Evolutionary conservation across 768 basidiomycete genomes (phyloP).

Genomic region (Piloderma croceum): DNA sequence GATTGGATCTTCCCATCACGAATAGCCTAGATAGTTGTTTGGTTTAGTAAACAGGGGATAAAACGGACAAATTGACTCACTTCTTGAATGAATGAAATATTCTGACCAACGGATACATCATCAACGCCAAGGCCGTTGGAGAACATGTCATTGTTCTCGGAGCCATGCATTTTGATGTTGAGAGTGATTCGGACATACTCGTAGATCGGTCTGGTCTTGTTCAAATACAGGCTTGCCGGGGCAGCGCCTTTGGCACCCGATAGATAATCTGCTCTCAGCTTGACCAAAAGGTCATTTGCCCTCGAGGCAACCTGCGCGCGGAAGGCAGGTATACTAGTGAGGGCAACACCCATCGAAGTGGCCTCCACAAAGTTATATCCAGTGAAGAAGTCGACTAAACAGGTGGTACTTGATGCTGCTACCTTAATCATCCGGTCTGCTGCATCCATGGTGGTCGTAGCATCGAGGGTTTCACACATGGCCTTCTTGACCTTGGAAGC

Average conservation of each 20-base stretch:
- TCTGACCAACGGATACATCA: slow-evolving; percentile 62
- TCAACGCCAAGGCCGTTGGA: slow-evolving; percentile 39
- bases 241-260: slow-evolving; percentile 32
- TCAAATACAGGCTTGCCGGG: slow-evolving; percentile 44
- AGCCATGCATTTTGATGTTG: slow-evolving; percentile 69
- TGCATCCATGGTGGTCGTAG: slow-evolving; percentile 66
- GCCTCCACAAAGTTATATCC: neutral
- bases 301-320: slow-evolving; percentile 6
- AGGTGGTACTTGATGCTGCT: slow-evolving; percentile 49
- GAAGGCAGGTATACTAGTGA: slow-evolving; percentile 7
- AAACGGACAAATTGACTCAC: slow-evolving; percentile 27
- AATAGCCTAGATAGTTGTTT: slow-evolving; percentile 37
- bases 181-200: slow-evolving; percentile 62
- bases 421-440: slow-evolving; percentile 58
- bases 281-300: slow-evolving; percentile 16
- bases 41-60: slow-evolving; percentile 1
- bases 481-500: slow-evolving; percentile 31
- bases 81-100: slow-evolving; percentile 72
- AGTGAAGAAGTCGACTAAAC: slow-evolving; percentile 39
- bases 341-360: neutral
- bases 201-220: slow-evolving; percentile 56
- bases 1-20: slow-evolving; percentile 63
- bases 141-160: slow-evolving; percentile 54
- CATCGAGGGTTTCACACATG: slow-evolving; percentile 55
- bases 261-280: slow-evolving; percentile 31